phyloP scores from a whole-genome alignment of 2,329 filamentous ascomycete genomes.

The Sclerotinia spermophila region DNA sequence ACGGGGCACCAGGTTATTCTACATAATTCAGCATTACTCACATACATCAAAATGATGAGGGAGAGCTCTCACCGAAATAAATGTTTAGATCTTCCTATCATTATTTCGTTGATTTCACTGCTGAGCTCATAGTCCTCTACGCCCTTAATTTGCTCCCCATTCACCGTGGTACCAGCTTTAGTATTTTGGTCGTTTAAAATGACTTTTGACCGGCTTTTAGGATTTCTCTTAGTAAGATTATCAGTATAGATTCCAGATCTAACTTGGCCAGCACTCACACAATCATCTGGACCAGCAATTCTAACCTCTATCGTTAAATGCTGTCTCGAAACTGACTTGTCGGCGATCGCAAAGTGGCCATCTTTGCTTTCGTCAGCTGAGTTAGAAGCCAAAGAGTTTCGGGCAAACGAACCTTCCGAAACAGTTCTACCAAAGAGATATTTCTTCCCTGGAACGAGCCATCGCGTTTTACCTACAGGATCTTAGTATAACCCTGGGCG shows the following conservation, averaged over 20 bases:
- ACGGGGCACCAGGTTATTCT: conserved; percentile 77
- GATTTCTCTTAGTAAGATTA: conserved; percentile 23
- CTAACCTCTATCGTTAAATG: conserved; percentile 77
- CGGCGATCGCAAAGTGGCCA: conserved; percentile 65
- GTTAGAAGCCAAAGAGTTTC: background rate
- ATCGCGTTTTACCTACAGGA: conserved; percentile 62
- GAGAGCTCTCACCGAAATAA: conserved; percentile 50
- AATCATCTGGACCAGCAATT: conserved; percentile 61
- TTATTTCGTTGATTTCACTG: conserved; percentile 59
- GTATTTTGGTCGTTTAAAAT: conserved; percentile 77
- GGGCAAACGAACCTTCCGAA: conserved; percentile 50
- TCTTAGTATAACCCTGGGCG: background rate
- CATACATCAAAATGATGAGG: conserved; percentile 17
- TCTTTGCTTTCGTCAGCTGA: conserved; percentile 42
- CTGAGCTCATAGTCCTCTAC: conserved; percentile 52
- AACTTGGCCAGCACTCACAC: conserved; percentile 45
- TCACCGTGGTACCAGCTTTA: conserved; percentile 76
- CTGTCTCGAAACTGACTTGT: conserved; percentile 83
- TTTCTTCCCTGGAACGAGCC: conserved; percentile 80
- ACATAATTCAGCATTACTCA: background rate
- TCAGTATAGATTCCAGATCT: background rate
- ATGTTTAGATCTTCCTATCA: conserved; percentile 66
- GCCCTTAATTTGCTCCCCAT: conserved; percentile 67
- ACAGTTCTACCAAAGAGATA: conserved; percentile 82
- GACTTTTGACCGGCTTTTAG: conserved; percentile 56